These are phyloP conservation scores for Pseudogymnoascus sp. DNA, from an alignment of 2,329 filamentous ascomycete species.

Conservation along the genomic window DNA sequence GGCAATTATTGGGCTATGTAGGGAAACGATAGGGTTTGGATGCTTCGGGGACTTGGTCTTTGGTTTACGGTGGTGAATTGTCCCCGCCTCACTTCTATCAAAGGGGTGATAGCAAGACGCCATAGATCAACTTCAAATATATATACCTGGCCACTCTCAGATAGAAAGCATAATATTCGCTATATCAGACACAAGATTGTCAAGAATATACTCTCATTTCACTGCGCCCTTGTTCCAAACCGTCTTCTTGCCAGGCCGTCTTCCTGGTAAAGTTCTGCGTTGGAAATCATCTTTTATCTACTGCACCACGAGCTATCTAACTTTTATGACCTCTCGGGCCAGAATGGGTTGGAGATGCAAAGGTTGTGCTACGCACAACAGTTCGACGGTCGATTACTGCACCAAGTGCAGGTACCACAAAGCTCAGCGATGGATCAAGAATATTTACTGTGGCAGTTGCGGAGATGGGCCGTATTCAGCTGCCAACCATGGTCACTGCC, in stretches of 20 bases:
- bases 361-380: neutral
- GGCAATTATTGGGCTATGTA: neutral
- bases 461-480: neutral
- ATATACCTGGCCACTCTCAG: neutral
- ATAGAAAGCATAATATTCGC: neutral
- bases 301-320: neutral
- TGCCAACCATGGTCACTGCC: neutral
- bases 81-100: neutral
- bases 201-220: neutral
- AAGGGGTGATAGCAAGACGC: neutral
- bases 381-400: neutral
- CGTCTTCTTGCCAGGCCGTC: neutral
- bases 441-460: neutral
- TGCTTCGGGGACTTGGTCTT: neutral
- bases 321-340: neutral
- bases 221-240: neutral
- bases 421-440: neutral
- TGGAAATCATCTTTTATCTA: neutral
- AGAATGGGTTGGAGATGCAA: neutral
- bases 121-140: neutral
- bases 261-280: too few relatives aligned
- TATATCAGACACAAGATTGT: neutral
- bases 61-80: neutral
- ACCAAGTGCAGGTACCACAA: neutral
- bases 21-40: neutral